Base-by-base conservation (phyloP, 2,329 filamentous ascomycete species). In the Hypoxylon sp. region DNA sequence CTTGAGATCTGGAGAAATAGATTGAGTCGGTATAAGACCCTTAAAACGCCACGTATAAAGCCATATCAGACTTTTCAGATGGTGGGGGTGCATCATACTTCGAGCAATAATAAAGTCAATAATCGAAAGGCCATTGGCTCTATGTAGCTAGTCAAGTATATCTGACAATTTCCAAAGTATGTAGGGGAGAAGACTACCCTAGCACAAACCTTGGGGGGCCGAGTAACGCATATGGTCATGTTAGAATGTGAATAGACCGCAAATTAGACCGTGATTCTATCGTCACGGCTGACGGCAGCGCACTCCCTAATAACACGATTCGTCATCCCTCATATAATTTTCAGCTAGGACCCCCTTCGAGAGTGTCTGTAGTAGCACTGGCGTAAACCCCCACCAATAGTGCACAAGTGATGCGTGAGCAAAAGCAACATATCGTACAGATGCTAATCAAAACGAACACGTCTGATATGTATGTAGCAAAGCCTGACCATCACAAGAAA, bases 331-430 rank as follows among this genome's bases (percentile, higher is more conserved):
- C 39, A 44, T 17, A 44, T 19, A 22, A 19, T 31, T 31, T 31
- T 31, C 29, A 44, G 17, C 39, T 9, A 42, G n/a, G 39, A 44
- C 39, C 39, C 39, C 35, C 39, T 44, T 51, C 26, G 6, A 51
- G 26, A 29, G 9, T 31, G 9, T 29, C 6, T 17, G 26, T 19
- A 33, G 14, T 31, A 22, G 13, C 22, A 24, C 22, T 22, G 13
- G 13, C 46, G 26, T 31, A 51, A 51, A 5, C 47, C 24, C 26
- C 47, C 26, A 51, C n/a, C 47, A 51, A 59, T 33, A 48, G 39
- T 17, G 19, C 29, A 51, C 33, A 59, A 48, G 33, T 39, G 50
- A 62, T 51, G 39, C 29, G 51, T 55, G 51, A 46, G 50, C 33
- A 37, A 31, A 61, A 26, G 22, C 29, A 29, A 47, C 44, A 53